A percentile compares a stretch with the other conserved stretches of the same genome.
Evolutionary conservation across 169 alveolate genomes (phyloP).

Genomic region (Plasmodium cynomolgi): DNA sequence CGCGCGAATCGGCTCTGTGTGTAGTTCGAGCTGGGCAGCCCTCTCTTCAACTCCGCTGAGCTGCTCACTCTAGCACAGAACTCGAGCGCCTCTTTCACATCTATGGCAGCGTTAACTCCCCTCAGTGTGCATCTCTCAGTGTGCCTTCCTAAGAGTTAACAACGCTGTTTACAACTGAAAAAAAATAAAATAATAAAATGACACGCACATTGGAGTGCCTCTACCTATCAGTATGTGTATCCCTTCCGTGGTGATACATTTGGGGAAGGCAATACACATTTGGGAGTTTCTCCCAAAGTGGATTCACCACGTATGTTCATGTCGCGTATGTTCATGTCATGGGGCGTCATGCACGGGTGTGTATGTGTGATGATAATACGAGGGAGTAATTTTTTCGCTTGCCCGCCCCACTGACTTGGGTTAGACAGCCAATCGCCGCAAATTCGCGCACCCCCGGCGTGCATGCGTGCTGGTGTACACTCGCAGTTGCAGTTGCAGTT

Average conservation of each 20-base stretch:
- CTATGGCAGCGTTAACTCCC: background rate
- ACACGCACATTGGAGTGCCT: background rate
- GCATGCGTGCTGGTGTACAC: background rate
- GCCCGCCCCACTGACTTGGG: background rate
- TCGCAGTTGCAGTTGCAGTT: background rate
- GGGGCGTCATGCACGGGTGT: background rate
- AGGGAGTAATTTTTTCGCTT: background rate
- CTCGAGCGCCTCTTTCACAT: background rate
- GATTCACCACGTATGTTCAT: background rate
- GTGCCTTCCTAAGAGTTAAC: background rate
- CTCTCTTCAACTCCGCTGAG: too few species aligned
- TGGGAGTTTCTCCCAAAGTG: background rate
- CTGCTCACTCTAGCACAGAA: background rate
- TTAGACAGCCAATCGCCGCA: background rate
- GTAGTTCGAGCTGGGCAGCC: background rate
- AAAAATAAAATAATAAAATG: background rate
- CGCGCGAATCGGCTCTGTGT: background rate
- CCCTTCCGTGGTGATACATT: background rate
- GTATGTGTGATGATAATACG: background rate
- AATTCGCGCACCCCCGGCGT: background rate
- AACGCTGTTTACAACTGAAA: background rate
- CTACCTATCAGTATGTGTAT: background rate
- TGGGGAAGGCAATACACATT: background rate
- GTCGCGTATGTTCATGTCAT: background rate
- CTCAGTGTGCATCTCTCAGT: background rate